Evolutionary conservation across 177 flowering plant genomes (phyloP), one percentile per base, ranked within the genome.

Genomic region (Vitis hybrid): DNA sequence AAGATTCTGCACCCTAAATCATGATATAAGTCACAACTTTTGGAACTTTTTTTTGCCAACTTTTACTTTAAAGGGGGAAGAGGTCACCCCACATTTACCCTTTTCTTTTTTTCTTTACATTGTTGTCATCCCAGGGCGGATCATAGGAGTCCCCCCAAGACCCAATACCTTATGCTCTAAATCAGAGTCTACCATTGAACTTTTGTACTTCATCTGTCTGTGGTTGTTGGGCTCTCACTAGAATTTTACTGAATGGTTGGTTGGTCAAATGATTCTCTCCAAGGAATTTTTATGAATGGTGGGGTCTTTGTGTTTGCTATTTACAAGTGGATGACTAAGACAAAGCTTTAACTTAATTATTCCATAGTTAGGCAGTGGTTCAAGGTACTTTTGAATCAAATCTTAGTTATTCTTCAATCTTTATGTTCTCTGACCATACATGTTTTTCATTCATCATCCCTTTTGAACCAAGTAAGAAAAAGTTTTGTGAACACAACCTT

Each of bases 231-330:
- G 62, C 26, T 57, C 31, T 39, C 62, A 18, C 39, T 63, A 61
- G 4, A 14, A 49, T 15, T 65, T 52, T 62, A 59, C 10, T 19
- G 22, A 50, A 50, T 50, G 65, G 62, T 65, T 64, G 57, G 68
- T 34, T 48, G 53, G 73, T 65, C 74, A 66, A 71, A 58, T 71
- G 29, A 71, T 71, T 65, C 74, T 39, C 58, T 66, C n/a, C 19
- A 16, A 50, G 55, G 22, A 66, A 57, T 65, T 57, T 56, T 65
- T 65, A 26, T 34, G 45, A 11, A 50, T 57, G 22, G 74, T 66
- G 69, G 74, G 74, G 59, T 52, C 51, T 59, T 58, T 13, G 34
- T 71, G 74, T 63, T 63, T 63, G 52, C 7, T 55, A 55, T 18
- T 26, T 55, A 55, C 16, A 54, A 34, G 6, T 34, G 58, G 49